phyloP scores from a whole-genome alignment of 1,284 basidiomycete species.

The Sporisorium reilianum region DNA sequence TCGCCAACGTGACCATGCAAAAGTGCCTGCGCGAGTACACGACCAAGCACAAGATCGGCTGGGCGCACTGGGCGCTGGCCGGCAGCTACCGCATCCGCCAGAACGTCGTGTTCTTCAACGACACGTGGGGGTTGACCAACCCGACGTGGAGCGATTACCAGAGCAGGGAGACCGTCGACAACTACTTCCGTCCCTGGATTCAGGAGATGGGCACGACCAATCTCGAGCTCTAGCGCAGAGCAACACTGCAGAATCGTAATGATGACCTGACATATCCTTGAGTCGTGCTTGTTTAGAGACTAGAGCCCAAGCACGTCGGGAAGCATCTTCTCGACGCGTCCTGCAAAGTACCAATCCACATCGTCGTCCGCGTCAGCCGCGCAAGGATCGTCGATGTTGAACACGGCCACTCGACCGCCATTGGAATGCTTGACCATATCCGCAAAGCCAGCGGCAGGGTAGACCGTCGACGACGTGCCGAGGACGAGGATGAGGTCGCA shows the following conservation, averaged over 20 bases:
- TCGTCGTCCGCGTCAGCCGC: background rate
- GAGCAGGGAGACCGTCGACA: conserved; percentile 32
- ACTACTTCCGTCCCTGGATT: conserved; percentile 45
- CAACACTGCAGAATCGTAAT: background rate
- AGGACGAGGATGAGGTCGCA: conserved; percentile 77
- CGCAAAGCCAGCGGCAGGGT: conserved; percentile 73
- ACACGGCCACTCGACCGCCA: conserved; percentile 75
- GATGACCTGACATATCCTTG: background rate
- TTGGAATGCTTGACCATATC: conserved; percentile 65
- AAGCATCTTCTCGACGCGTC: conserved; percentile 34
- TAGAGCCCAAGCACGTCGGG: conserved; percentile 18
- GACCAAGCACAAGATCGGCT: conserved; percentile 46
- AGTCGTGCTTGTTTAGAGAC: background rate
- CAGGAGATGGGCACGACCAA: conserved; percentile 42
- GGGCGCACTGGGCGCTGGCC: conserved; percentile 42
- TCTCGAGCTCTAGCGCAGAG: conserved; percentile 26
- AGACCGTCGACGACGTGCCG: conserved; percentile 76
- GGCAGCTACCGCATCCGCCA: conserved; percentile 42
- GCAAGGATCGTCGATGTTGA: conserved; percentile 73
- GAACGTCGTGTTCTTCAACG: conserved; percentile 26
- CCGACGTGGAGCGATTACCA: conserved; percentile 20
- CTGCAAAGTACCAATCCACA: conserved; percentile 42
- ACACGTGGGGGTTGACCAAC: conserved; percentile 43
- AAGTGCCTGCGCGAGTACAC: conserved; percentile 51
- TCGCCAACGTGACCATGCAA: conserved; percentile 35